Conservation (phyloP, 2,329 filamentous ascomycete genomes). For the Talaromyces sp. region DNA sequence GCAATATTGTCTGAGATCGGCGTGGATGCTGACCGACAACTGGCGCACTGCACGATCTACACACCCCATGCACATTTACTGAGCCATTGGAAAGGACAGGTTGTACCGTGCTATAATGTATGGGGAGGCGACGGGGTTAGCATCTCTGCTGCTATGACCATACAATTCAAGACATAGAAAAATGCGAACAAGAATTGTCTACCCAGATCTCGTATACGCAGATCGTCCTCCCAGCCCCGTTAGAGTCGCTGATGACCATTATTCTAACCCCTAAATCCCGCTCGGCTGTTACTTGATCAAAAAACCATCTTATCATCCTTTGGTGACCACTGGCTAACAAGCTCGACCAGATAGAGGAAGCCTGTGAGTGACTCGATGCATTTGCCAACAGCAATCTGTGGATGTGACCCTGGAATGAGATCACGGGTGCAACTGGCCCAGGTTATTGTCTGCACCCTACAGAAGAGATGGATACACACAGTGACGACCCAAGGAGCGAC, state of each 20-base stretch:
- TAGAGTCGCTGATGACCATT: no score
- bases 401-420: no score
- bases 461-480: conserved; percentile 28
- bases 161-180: conserved; percentile 19
- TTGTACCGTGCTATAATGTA: conserved; percentile 42
- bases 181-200: no score
- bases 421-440: conserved; percentile 40
- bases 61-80: conserved; percentile 27
- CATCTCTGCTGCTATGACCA: conserved; percentile 36
- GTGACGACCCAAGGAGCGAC: conserved; percentile 30
- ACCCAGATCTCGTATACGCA: no score
- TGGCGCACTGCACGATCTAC: conserved; percentile 35
- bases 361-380: neutral
- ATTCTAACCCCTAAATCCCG: neutral
- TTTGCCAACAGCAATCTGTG: neutral
- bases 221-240: no score
- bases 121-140: conserved; percentile 36
- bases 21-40: conserved; percentile 11
- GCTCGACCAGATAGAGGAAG: neutral
- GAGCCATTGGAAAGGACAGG: conserved; percentile 30
- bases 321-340: neutral
- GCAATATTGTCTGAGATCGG: conserved; percentile 23
- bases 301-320: no score
- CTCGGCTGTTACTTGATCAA: neutral
- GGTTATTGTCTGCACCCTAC: conserved; percentile 23